Base-by-base conservation (phyloP, 2,329 filamentous ascomycete genomes). In the Fusarium veterinarium region DNA sequence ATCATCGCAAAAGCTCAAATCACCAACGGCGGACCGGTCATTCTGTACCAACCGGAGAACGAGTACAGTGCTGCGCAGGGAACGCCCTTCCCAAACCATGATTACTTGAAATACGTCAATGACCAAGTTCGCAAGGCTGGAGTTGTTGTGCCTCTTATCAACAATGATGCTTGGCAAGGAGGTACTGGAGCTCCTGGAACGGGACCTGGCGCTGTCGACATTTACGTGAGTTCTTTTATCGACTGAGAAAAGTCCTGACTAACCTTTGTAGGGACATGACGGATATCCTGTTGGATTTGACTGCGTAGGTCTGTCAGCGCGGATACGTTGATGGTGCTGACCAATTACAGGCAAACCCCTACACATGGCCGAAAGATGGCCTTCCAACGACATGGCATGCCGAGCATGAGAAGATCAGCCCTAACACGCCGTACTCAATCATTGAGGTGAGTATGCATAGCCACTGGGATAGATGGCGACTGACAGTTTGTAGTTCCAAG, bases 31-130 rank as follows among this genome's bases (percentile, higher is more conserved):
- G 94, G 94, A 0, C 93, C 93, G 0, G 87, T 97, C 12, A 93
- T 97, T 67, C 83, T 95, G 3, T 87, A 92, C 45, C 94, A 97
- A 79, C 91, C 92, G 0, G 94, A 97, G 79, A 97, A 96, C 70
- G 94, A 96, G 79, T 95, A 95, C 77, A 90, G 88, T 2, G 81
- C 83, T 23, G 85, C 84, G 3, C 81, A 83, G 8, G 83, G 83
- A 5, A 82, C 87, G 6, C 80, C 81, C 1, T 93, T 92, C 72
- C 91, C 91, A 0, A 90, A 94, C 75, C 85, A 86, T 0, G 84
- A 86, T 0, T 96, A 95, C 78, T 90, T 95, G 80, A 86, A 90
- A 61, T 91, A 92, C 71, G 89, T 95, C 10, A 88, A 91, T 49
- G 85, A 94, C 37, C 91, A 94, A 77, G 89, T 89, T 25, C 85